Evolutionary conservation across 164 flowering plant genomes (phyloP), one percentile per base, ranked within the genome.

Genomic region (Sedum album): DNA sequence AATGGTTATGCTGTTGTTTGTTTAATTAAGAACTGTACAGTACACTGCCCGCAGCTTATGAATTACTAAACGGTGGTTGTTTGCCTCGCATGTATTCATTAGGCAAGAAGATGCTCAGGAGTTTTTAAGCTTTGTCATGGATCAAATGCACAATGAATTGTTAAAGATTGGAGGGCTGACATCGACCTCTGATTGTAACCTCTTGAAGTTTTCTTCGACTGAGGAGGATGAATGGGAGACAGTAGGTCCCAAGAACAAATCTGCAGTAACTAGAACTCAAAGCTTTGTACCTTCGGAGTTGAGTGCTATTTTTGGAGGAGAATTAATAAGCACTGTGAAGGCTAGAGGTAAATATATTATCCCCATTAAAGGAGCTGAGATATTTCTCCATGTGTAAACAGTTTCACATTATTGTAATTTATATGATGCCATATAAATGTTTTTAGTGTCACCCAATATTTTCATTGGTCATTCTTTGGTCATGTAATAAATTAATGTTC

Each of bases 91-190:
- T 65, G 2, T 33, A 25, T 2, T 63, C 77, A 68, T 25, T 80
- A 95, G 99, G 78, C 99, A 95, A 78, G 99, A 95, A 80, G 99
- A 95, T 90, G 96, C 99, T 49, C 99, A 95, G 76, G 99, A 92
- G 78, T 95, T 95, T 72, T 72, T 95, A 39, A 88, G 99, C 79
- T 95, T 88, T 66, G 73, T 88, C 48, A 86, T 95, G 94, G 85
- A 90, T 76, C 88, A 85, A 71, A 83, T 92, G 96, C 97, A 95
- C 78, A 88, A 82, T 83, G 99, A 95, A 75, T 78, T 95, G 65
- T 82, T 92, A 8, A 90, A 90, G 78, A 87, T 90, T 78, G 82
- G 78, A 71, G 97, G 90, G 14, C 82, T 79, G 31, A 35, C 72
- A 71, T 62, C 77, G 42, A 67, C 69, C 39, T 53, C 53, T 39